A percentile compares a stretch with the other conserved stretches of the same genome.
Evolutionary conservation across 306 rosid species (phyloP).

Genomic region (Sindora glabra): DNA sequence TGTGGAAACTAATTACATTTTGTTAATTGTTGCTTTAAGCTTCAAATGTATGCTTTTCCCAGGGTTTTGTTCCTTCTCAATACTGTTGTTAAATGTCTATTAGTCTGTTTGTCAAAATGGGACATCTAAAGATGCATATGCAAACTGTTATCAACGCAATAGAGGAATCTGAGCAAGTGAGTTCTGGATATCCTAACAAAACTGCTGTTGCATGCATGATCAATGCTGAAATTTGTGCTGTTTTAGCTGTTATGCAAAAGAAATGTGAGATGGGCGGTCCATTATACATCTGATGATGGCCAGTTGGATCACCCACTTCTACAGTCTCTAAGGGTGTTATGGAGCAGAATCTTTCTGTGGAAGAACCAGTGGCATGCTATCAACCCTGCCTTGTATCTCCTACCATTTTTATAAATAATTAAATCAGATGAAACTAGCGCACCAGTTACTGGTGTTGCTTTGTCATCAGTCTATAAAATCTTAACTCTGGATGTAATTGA

Average conservation of each 20-base stretch:
- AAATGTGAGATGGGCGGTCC: constrained; percentile 96
- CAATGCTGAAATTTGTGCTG: constrained; percentile 94
- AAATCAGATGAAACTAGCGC: constrained; percentile 95
- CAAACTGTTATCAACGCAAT: constrained; percentile 47
- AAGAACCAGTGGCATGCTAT: constrained; percentile 73
- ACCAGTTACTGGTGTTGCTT: constrained; percentile 87
- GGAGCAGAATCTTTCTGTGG: constrained; percentile 79
- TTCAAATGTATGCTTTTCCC: not conserved
- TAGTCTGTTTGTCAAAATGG: constrained; percentile 45
- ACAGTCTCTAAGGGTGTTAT: constrained; percentile 69
- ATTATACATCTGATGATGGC: constrained; percentile 81
- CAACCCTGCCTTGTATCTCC: constrained; percentile 76
- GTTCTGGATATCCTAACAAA: constrained; percentile 41
- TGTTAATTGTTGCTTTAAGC: not conserved
- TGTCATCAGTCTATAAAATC: constrained; percentile 87
- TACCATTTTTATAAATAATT: constrained; percentile 88
- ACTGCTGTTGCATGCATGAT: constrained; percentile 81
- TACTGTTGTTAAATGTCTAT: constrained; percentile 6
- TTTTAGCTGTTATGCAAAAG: constrained; percentile 95
- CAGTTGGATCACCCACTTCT: constrained; percentile 81
- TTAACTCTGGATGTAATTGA: constrained; percentile 84
- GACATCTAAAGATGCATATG: constrained; percentile 51
- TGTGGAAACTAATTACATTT: not conserved
- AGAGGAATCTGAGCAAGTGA: constrained; percentile 58
- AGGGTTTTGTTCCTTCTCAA: not conserved